Percentiles rank a stretch among this genome's conserved stretches.
These are phyloP conservation scores for Xanthoceras sorbifolium DNA, from an alignment of 345 rosid genomes.

Conservation along the genomic window DNA sequence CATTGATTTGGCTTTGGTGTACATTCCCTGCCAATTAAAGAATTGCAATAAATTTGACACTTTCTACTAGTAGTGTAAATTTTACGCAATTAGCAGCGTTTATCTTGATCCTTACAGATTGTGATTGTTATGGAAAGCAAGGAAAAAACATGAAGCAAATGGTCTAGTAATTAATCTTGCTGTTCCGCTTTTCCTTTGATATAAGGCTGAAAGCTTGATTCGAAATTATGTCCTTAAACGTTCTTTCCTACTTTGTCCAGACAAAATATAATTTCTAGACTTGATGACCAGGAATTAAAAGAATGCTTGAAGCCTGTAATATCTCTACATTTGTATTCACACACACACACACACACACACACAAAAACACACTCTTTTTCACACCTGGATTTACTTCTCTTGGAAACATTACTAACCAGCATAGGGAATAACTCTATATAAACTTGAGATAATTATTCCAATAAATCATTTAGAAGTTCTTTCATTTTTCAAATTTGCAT, in stretches of 20 bases:
- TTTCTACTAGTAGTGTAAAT: not conserved
- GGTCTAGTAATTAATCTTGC: not conserved
- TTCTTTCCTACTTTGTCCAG: not conserved
- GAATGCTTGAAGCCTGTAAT: not conserved
- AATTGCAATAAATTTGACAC: not conserved
- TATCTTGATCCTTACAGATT: not conserved
- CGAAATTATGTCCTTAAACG: not conserved
- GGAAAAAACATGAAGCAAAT: not conserved
- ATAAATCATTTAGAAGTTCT: not conserved
- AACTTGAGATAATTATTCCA: not conserved
- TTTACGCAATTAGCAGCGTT: not conserved
- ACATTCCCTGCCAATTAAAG: not conserved
- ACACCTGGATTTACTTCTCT: not conserved
- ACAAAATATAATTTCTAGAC: not conserved
- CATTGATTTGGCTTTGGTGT: conserved; percentile 1
- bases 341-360: not conserved
- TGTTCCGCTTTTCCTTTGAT: not conserved
- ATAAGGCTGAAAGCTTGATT: not conserved
- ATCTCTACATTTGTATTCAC: not conserved
- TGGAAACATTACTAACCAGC: not conserved
- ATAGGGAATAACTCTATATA: not conserved
- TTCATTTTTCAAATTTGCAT: not conserved
- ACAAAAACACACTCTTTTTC: too few species aligned
- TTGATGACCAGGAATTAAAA: not conserved
- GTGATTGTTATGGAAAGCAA: not conserved